Conservation (phyloP, 2,329 filamentous ascomycete species). For the Periconia digitata region DNA sequence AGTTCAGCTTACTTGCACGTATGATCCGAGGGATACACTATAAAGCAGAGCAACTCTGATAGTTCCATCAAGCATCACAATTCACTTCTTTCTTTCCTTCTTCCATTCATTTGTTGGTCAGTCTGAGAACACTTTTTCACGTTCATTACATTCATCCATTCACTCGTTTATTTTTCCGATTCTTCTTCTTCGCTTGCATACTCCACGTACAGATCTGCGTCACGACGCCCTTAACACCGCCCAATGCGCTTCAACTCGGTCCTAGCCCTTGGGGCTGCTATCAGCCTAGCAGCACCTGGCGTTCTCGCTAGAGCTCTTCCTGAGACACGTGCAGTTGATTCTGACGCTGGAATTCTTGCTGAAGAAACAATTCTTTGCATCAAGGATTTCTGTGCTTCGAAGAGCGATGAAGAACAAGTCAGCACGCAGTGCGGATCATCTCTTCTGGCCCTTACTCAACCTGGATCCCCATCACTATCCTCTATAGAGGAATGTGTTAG, state of each 20-base stretch:
- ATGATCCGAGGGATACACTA: neutral
- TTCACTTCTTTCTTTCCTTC: neutral
- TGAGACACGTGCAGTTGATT: neutral
- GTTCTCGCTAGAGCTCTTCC: constrained; percentile 1
- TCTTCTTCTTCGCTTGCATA: neutral
- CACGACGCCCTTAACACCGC: neutral
- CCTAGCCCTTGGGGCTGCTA: neutral
- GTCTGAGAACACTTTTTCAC: neutral
- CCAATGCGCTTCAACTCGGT: constrained; percentile 4
- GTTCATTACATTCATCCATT: neutral
- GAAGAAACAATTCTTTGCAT: constrained; percentile 1
- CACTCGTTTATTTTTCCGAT: neutral
- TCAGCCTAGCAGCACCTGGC: constrained; percentile 1
- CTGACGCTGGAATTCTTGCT: neutral
- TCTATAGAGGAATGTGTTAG: constrained; percentile 4
- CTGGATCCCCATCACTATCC: constrained; percentile 1
- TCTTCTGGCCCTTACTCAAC: constrained; percentile 2
- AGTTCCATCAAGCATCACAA: neutral
- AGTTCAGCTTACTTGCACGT: neutral
- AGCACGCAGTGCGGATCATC: neutral
- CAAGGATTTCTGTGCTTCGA: constrained; percentile 4
- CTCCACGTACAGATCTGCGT: neutral
- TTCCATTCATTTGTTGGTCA: neutral
- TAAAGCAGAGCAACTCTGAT: neutral
- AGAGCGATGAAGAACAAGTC: neutral